Evolutionary conservation across 352 stramenopile species (phyloP), one percentile per base, ranked within the genome.

Genomic region (Phytophthora pisi): DNA sequence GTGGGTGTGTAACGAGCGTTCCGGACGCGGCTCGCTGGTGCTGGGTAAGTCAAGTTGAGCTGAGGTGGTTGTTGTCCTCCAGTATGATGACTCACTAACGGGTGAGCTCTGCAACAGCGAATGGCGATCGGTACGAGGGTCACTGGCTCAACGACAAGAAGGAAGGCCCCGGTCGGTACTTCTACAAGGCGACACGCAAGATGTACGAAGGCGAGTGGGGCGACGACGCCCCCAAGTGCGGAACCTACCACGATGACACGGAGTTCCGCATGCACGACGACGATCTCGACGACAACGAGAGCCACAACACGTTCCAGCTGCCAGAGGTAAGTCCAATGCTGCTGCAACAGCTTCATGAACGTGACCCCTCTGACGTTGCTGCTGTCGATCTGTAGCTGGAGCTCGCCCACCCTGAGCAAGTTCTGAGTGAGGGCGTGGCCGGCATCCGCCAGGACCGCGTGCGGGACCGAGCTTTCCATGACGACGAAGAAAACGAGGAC

Each of bases 181-280:
- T 87, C 72, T 97, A 96, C 72, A 90, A 89, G 61, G 79, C 74
- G 2, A 96, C 86, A 7, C 71, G 81, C 51, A 95, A 95, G 55
- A 75, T 94, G 50, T 97, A 97, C 75, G 86, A 96, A 74, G 92
- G 89, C 34, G 88, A 97, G 67, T 98, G 92, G 92, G 84, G 90
- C 13, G 80, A 90, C 31, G 90, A 74, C 18, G 72, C 78, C 0
- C 85, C 91, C 0, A 82, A 91, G 45, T 97, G 89, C 58, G 91
- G 91, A 2, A 88, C 75, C 3, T 92, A 90, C 64, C 68, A 78
- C 54, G 76, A 89, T 60, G 68, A 77, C 47, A 56, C 69, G 0
- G 67, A 75, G 43, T 70, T 47, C 34, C 77, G 84, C 42, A 24
- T 62, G 15, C 72, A 79, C 2, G 66, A 68, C 34, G 76, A 86